A percentile compares a stretch with the other conserved stretches of the same genome.
Conservation (phyloP, 352 stramenopile genomes). For the Phytopythium boreale region DNA sequence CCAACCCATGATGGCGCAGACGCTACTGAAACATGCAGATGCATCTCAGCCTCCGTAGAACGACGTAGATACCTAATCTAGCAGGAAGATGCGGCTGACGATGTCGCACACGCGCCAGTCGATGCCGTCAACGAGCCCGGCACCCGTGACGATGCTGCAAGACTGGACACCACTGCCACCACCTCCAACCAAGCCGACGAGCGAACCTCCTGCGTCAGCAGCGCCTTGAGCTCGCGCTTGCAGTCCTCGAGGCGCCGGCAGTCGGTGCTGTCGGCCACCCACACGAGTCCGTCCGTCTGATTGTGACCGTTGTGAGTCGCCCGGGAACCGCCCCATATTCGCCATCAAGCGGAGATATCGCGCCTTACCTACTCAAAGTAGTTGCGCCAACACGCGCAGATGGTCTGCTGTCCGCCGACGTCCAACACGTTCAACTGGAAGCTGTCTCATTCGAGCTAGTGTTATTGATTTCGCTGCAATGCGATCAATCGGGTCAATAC, state of each 20-base stretch:
- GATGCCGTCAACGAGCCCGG: conserved; percentile 95
- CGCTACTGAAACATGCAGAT: too few relatives aligned
- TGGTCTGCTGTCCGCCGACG: conserved; percentile 98
- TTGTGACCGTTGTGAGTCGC: conserved; percentile 11
- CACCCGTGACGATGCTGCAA: conserved; percentile 95
- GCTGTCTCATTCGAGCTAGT: conserved; percentile 21
- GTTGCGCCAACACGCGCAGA: conserved; percentile 99
- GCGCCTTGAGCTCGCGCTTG: conserved; percentile 82
- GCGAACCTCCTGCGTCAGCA: conserved; percentile 86
- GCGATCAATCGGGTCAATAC: too few relatives aligned
- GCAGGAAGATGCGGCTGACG: conserved; percentile 94
- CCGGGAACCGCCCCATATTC: too few relatives aligned
- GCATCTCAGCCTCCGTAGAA: too few relatives aligned
- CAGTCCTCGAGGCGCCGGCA: conserved; percentile 93
- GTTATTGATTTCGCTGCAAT: too few relatives aligned
- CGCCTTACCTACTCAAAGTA: conserved; percentile 95
- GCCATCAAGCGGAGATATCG: too few relatives aligned
- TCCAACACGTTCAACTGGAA: conserved; percentile 99
- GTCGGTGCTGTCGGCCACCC: conserved; percentile 98
- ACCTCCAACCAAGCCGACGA: too few relatives aligned
- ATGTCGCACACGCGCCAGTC: conserved; percentile 98
- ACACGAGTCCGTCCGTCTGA: conserved; percentile 99
- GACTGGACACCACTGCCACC: too few relatives aligned
- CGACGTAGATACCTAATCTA: too few relatives aligned
- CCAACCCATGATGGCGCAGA: background rate